Conservation (phyloP, 78 protist genomes). For the Bodo saltans region DNA sequence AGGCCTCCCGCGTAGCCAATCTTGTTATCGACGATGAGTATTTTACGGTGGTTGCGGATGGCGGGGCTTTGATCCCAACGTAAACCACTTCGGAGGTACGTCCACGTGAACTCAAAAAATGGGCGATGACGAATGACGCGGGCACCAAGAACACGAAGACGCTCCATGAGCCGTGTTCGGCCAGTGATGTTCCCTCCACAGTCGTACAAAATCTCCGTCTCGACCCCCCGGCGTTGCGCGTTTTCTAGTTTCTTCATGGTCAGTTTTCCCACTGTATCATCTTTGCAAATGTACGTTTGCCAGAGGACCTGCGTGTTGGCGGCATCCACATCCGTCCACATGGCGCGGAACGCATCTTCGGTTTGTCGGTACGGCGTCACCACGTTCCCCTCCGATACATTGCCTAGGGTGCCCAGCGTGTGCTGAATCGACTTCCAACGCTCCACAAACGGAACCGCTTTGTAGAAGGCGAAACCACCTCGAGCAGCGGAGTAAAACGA, state of each 20-base stretch:
- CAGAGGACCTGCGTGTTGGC: not conserved
- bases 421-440: not conserved
- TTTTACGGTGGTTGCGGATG: conserved; percentile 34
- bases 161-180: not conserved
- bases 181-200: conserved; percentile 32
- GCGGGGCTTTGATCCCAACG: not conserved
- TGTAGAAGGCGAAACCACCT: not conserved
- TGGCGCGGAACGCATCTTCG: not conserved
- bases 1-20: conserved; percentile 33
- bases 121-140: conserved; percentile 1
- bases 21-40: conserved; percentile 13
- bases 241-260: conserved; percentile 9
- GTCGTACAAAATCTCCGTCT: conserved; percentile 24
- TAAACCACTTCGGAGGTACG: not conserved
- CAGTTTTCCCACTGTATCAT: not conserved
- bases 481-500: not conserved
- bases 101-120: not conserved
- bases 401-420: not conserved
- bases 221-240: conserved; percentile 28
- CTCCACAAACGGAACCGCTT: not conserved
- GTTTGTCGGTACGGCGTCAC: not conserved
- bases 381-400: not conserved
- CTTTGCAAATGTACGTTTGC: conserved; percentile 11
- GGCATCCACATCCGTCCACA: conserved; percentile 13
- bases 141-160: not conserved